These are phyloP conservation scores for Oleoguttula mirabilis DNA, from an alignment of 495 filamentous ascomycete species.

Conservation along the genomic window DNA sequence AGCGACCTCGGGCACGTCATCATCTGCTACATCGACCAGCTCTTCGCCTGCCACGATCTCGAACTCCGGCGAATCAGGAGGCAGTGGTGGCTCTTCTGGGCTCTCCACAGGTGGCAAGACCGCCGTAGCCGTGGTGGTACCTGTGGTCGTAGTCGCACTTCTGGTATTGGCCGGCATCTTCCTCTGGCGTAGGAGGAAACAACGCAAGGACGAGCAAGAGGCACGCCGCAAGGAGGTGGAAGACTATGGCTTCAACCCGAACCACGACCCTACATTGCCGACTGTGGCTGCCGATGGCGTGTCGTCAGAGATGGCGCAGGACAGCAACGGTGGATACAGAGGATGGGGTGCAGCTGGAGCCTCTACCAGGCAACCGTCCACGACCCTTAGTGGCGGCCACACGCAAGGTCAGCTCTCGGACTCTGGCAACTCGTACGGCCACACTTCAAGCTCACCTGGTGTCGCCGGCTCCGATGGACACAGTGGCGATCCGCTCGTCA, in stretches of 20 bases:
- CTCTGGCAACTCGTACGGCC: conserved; percentile 40
- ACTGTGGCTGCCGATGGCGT: conserved; percentile 37
- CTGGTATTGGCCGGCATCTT: conserved; percentile 64
- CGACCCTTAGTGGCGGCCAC: conserved; percentile 66
- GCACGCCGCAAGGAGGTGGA: conserved; percentile 87
- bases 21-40: conserved; percentile 11
- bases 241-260: conserved; percentile 93
- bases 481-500: conserved; percentile 57
- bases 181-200: conserved; percentile 78
- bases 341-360: conserved; percentile 83
- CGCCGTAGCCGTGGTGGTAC: conserved; percentile 87
- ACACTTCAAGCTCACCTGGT: conserved; percentile 52
- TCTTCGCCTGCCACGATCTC: conserved; percentile 13
- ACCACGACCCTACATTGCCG: conserved; percentile 76
- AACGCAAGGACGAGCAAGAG: conserved; percentile 73
- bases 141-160: conserved; percentile 76
- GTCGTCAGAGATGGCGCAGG: conserved; percentile 44
- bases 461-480: conserved; percentile 57
- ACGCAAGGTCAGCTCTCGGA: conserved; percentile 64
- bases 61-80: conserved; percentile 4
- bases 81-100: conserved; percentile 24
- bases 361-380: conserved; percentile 75
- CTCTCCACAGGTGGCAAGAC: conserved; percentile 56
- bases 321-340: conserved; percentile 59
- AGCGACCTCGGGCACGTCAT: conserved; percentile 1